Evolutionary conservation across 768 basidiomycete species (phyloP), one percentile per base, ranked within the genome.

Genomic region (Calocybe cyanea): DNA sequence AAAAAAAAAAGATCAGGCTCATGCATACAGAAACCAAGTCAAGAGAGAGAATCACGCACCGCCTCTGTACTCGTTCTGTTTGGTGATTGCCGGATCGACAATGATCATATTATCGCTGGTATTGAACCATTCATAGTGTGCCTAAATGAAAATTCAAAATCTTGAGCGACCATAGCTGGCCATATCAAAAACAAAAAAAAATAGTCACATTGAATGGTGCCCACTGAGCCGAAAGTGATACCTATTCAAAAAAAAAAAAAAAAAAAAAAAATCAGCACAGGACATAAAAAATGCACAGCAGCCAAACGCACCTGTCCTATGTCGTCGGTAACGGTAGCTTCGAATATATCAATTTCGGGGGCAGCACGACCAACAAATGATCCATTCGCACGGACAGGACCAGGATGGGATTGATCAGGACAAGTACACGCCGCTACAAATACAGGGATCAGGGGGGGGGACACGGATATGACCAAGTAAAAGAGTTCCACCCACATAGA

Each of bases 291-390:
- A n/a, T n/a, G n/a, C n/a, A 6, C 25, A 28, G 11, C 25, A 28
- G 25, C 5, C n/a, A 1, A 31, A 28, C 48, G 25, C 15, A 62
- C 58, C 49, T 58, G 52, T 23, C 67, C 68, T 7, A 56, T 46
- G 9, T 57, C 58, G 14, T 52, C 48, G 1, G 57, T 51, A 8
- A 70, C 60, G 17, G 61, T 60, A 9, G 83, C 81, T 60, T 86
- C 84, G 46, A 85, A 73, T 45, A 87, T 65, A 57, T 87, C 85
- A 43, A 87, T 83, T 60, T 87, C 84, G 2, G 84, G 84, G 1
- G 85, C 81, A 5, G 77, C 60, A 9, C 85, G 67, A n/a, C 83
- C 85, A 1, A 78, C 75, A 53, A 76, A 85, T 0, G 67, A 63
- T 3, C 83, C 83, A 49, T 83, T 74, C 0, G 57, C 19, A 14